Conservation (phyloP, 192 early-diverging fungal genomes). For the Chytriomyces sp. region DNA sequence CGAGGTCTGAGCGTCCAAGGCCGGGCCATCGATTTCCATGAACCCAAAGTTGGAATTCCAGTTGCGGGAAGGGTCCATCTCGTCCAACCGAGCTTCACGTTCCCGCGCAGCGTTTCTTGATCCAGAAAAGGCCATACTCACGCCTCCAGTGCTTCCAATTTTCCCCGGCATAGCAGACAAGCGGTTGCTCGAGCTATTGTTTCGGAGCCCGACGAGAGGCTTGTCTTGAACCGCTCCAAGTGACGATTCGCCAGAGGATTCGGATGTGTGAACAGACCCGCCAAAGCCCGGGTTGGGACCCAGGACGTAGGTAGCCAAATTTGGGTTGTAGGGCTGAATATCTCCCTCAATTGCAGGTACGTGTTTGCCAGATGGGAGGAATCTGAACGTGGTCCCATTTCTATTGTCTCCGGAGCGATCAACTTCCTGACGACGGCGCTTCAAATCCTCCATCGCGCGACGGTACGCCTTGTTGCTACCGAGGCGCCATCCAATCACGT, state of each 20-base stretch:
- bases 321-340: conserved; percentile 24
- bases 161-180: not conserved
- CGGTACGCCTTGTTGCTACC: conserved; percentile 39
- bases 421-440: conserved; percentile 15
- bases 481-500: conserved; percentile 45
- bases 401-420: conserved; percentile 6
- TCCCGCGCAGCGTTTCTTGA: conserved; percentile 14
- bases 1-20: conserved; percentile 35
- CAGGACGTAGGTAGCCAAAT: not conserved
- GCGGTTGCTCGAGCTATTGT: not conserved
- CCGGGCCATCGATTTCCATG: conserved; percentile 38
- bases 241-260: not conserved
- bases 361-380: not conserved
- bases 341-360: conserved; percentile 13
- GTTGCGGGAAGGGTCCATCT: conserved; percentile 17
- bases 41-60: conserved; percentile 39
- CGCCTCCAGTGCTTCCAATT: not conserved
- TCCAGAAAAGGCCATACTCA: conserved; percentile 28
- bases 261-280: not conserved
- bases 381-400: not conserved
- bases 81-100: conserved; percentile 11
- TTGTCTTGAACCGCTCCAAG: not conserved
- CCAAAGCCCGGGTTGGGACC: not conserved
- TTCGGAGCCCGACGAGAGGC: not conserved
- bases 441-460: conserved; percentile 27